Evolutionary conservation across 192 early-diverging fungal genomes (phyloP), one percentile per base, ranked within the genome.

Genomic region (Coemansia sp.): DNA sequence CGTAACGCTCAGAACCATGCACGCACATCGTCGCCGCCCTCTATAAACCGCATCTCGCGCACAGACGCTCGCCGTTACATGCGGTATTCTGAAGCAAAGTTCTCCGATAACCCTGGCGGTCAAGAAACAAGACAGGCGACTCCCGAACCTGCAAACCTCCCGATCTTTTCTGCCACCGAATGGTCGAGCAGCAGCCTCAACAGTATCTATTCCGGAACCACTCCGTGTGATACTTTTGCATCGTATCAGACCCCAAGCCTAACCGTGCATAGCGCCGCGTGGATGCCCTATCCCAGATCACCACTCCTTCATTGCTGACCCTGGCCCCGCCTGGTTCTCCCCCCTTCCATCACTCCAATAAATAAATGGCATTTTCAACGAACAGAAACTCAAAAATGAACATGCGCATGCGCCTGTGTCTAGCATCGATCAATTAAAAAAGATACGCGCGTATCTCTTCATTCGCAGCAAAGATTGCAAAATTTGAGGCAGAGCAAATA

Each of bases 21-120:
- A n/a, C 23, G n/a, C 23, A 13, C 34, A 38, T 13, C 46, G 4
- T 25, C 23, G 22, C 33, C 49, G 15, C 15, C 14, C 19, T 25
- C 41, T 35, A 22, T 25, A 53, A 57, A 29, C 69, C 61, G 15
- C 17, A 22, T 52, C 34, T 54, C 69, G 0, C 49, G 22, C 17
- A 65, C 73, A 2, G 70, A 73, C 40, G 50, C 79, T 29, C 67
- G 64, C 15, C 70, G 79, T 33, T 81, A 81, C 52, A 81, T 81
- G 73, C 63, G 67, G 35, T 81, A 73, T 45, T 81, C 79, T 1
- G 79, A 81, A 19, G 73, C 73, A 34, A 68, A 41, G 38, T 81
- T 81, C 33, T 58, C 73, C 25, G 22, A 11, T 50, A 46, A n/a
- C 19, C 19, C 45, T 46, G 45, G 45, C 13, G 17, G 8, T 59